These are phyloP conservation scores for Apiosordaria backusii DNA, from an alignment of 495 filamentous ascomycete species.

Conservation along the genomic window DNA sequence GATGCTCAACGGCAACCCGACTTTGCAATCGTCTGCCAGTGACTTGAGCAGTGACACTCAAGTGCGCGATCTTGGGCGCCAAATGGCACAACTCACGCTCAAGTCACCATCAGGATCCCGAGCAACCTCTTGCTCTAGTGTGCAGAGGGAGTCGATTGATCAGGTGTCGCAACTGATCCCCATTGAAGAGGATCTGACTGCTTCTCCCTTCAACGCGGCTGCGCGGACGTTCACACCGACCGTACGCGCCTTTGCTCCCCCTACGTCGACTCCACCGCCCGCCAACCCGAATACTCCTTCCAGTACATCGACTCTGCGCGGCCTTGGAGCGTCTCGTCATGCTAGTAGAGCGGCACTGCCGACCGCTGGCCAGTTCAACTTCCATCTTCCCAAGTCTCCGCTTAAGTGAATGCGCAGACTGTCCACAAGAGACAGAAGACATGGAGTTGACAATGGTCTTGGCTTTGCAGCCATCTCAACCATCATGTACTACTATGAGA, in stretches of 20 bases:
- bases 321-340: conserved; percentile 19
- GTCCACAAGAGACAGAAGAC: background rate
- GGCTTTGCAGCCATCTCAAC: too few species aligned
- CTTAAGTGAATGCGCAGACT: background rate
- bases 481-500: background rate
- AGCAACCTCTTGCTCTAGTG: background rate
- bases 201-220: background rate
- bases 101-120: background rate
- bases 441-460: background rate
- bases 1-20: too few species aligned
- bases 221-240: background rate
- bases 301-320: conserved; percentile 7
- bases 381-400: background rate
- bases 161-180: background rate
- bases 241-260: background rate
- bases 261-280: background rate
- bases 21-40: background rate
- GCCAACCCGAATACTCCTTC: background rate
- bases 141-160: background rate
- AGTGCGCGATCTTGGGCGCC: background rate
- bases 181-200: background rate
- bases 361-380: background rate
- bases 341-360: background rate
- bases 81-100: background rate
- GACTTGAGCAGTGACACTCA: background rate